Conservation (phyloP, 2,329 filamentous ascomycete species). For the Drechslerella dactyloides region DNA sequence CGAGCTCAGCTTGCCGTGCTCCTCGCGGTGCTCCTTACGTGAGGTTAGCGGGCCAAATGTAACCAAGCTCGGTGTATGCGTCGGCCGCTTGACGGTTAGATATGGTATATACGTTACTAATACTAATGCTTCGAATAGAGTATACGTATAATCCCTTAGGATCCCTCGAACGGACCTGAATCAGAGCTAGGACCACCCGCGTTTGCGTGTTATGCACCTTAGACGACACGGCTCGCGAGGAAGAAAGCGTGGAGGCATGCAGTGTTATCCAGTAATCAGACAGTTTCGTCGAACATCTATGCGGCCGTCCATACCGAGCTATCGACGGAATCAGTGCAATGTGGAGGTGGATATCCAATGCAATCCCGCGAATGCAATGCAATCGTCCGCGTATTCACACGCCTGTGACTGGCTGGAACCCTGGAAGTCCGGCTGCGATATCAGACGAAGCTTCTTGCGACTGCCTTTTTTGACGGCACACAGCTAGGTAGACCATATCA, state of each 20-base stretch:
- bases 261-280: no score
- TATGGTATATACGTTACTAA: not conserved
- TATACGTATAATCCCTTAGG: not conserved
- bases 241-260: no score
- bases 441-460: constrained; percentile 47
- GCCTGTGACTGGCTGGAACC: constrained; percentile 8
- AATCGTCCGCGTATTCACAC: not conserved
- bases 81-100: not conserved
- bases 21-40: constrained; percentile 7
- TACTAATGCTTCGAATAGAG: not conserved
- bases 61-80: no score
- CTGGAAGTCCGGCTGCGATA: constrained; percentile 43
- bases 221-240: no score
- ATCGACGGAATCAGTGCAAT: no score
- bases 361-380: constrained; percentile 6
- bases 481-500: constrained; percentile 51
- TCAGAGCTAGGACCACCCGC: not conserved
- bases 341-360: no score
- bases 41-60: no score
- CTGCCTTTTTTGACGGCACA: constrained; percentile 45
- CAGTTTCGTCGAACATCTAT: no score
- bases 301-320: no score
- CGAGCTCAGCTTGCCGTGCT: constrained; percentile 3
- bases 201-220: not conserved
- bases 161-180: not conserved